Base-by-base conservation (phyloP, 352 stramenopile genomes). In the Phytophthora hibernalis region DNA sequence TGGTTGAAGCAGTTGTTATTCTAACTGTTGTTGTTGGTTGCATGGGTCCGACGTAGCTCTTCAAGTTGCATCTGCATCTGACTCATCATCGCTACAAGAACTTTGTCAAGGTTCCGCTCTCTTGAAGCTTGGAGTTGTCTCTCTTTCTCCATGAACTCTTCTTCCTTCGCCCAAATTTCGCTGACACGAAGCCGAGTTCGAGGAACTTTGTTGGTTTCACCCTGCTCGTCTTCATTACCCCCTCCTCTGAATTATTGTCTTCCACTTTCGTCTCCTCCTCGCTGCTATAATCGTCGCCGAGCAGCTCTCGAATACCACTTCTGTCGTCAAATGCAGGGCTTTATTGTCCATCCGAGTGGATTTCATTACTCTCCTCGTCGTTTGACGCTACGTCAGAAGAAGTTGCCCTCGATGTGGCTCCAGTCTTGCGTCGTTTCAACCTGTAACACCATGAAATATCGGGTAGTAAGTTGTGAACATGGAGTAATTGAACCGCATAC, bases 81-180 rank as follows among this genome's bases (percentile, higher is more conserved):
- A 21, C 12, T n/a, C 18, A 18, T 16, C 50, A 56, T 20, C 9
- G 20, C 20, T 35, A 18, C 33, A 15, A 35, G 10, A 47, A 47
- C n/a, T 11, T 20, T 21, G 6, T 31, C 3, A 3, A 15, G 10
- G 33, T 33, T 31, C 45, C n/a, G 33, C 2, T 56, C 50, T 35
- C 50, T 12, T 35, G 31, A 18, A 45, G 30, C 50, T 35, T 47
- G 50, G 4, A 33, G 13, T 9, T 43, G 37, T 35, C 50, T 20
- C 50, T 56, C 50, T 22, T 56, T 56, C 18, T 44, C 50, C 50
- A 56, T 45, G 31, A 56, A 6, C 13, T 12, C 33, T 35, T 56
- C 50, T 21, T 43, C 37, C 37, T 56, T 56, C 30, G 4, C 31
- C 50, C 30, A 22, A 44, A 35, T 45, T 47, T 45, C 42, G 11